phyloP scores from a whole-genome alignment of 2,329 filamentous ascomycete genomes.

The Trichoderma cornu-damae region DNA sequence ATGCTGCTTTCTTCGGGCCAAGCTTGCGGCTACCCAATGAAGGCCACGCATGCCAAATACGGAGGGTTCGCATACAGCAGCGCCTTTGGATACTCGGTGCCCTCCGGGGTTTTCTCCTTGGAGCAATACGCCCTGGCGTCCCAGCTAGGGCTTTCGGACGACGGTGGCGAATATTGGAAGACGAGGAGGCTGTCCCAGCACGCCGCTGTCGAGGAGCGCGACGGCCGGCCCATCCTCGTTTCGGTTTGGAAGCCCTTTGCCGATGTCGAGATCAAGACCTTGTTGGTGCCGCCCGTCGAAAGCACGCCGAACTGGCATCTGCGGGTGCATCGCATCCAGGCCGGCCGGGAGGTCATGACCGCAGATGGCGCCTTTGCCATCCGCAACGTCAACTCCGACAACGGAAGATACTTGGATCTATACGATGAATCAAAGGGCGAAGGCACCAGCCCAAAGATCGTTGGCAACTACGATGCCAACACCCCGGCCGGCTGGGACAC shows the following conservation, averaged over 20 bases:
- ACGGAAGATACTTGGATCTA: constrained; percentile 47
- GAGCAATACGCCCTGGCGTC: constrained; percentile 35
- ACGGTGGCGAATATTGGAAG: constrained; percentile 65
- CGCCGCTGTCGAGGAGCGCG: constrained; percentile 54
- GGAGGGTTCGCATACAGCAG: constrained; percentile 74
- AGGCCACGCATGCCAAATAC: constrained; percentile 77
- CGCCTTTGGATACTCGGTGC: constrained; percentile 71
- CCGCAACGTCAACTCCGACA: constrained; percentile 44
- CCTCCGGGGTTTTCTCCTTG: constrained; percentile 68
- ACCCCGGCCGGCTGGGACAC: constrained; percentile 49
- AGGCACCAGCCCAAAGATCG: constrained; percentile 51
- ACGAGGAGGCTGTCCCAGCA: constrained; percentile 64
- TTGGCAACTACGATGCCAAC: constrained; percentile 56
- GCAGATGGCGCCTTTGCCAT: constrained; percentile 74
- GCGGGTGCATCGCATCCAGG: constrained; percentile 56
- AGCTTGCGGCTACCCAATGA: constrained; percentile 77
- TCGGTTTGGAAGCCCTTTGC: constrained; percentile 66
- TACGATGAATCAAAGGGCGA: constrained; percentile 45
- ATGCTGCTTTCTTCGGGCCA: constrained; percentile 55
- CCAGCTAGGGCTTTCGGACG: constrained; percentile 64
- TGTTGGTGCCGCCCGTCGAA: constrained; percentile 56
- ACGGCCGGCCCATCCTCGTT: constrained; percentile 54
- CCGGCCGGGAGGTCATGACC: constrained; percentile 59
- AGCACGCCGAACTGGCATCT: constrained; percentile 64
- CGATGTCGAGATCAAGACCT: constrained; percentile 60